phyloP scores from a whole-genome alignment of 179 eudicot genomes.

The Nepenthes alata region DNA sequence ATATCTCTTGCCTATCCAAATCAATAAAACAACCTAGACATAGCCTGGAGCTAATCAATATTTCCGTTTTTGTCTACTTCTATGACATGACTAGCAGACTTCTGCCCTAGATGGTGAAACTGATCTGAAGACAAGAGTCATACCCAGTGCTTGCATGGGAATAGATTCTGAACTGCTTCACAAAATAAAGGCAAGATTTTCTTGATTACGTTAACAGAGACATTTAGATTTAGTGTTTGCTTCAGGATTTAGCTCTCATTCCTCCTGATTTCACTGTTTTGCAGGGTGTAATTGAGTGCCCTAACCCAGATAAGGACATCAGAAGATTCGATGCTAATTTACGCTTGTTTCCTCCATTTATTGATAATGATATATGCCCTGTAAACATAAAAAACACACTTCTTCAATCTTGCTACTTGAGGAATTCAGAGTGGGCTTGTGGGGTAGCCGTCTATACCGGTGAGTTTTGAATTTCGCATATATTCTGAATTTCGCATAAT shows the following conservation, averaged over 20 bases:
- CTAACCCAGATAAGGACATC: conserved; percentile 84
- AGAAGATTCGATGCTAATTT: conserved; percentile 93
- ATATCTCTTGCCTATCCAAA: neutral
- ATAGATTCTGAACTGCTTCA: conserved; percentile 78
- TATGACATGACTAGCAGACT: conserved; percentile 40
- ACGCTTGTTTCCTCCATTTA: conserved; percentile 91
- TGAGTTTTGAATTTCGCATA: conserved; percentile 11
- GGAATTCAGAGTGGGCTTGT: conserved; percentile 99
- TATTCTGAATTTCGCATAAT: no score
- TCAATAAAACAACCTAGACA: neutral
- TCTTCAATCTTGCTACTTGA: conserved; percentile 94
- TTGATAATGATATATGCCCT: conserved; percentile 87
- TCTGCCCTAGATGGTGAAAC: conserved; percentile 97
- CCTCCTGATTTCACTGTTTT: neutral
- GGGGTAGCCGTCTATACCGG: conserved; percentile 98
- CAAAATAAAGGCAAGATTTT: conserved; percentile 67
- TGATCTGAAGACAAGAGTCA: conserved; percentile 81
- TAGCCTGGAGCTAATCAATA: neutral
- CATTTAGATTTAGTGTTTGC: neutral
- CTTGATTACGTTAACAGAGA: neutral
- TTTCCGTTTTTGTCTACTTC: neutral
- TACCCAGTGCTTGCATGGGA: conserved; percentile 92
- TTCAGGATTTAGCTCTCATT: neutral
- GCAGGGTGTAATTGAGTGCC: conserved; percentile 96
- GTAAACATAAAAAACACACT: conserved; percentile 82